Evolutionary conservation across 768 basidiomycete species (phyloP).

Genomic region (Boletus rubropictus): DNA sequence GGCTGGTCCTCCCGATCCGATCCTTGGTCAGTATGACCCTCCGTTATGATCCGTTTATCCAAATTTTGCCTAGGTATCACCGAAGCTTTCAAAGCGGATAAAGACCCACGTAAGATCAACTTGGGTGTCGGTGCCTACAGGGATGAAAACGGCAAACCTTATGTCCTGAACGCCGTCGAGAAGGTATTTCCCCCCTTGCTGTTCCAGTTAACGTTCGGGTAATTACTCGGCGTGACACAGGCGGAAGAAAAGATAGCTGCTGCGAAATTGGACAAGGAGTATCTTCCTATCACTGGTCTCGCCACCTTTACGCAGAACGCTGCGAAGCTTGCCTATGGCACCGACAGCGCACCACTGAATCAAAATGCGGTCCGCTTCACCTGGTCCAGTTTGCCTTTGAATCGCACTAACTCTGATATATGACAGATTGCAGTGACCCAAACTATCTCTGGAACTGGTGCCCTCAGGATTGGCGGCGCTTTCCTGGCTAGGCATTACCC

Average conservation of each 20-base stretch:
- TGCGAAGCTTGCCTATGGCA: constrained; percentile 86
- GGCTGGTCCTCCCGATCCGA: constrained; percentile 88
- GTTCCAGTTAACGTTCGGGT: background rate
- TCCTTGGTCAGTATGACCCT: constrained; percentile 58
- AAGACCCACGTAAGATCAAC: constrained; percentile 89
- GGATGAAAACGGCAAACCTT: constrained; percentile 92
- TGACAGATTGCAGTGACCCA: constrained; percentile 81
- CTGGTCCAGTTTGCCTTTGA: background rate
- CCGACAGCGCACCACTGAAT: constrained; percentile 65
- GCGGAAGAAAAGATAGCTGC: constrained; percentile 70
- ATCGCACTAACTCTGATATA: background rate
- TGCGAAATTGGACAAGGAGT: constrained; percentile 84
- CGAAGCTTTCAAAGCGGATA: constrained; percentile 96
- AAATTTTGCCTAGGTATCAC: constrained; percentile 58
- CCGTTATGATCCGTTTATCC: constrained; percentile 1
- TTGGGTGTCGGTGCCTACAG: constrained; percentile 96
- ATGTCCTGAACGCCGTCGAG: constrained; percentile 82
- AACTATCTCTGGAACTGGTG: constrained; percentile 96
- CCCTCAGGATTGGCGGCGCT: constrained; percentile 89
- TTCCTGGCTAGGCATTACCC: constrained; percentile 90
- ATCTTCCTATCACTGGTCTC: constrained; percentile 91
- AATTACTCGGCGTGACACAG: constrained; percentile 31
- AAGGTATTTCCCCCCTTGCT: constrained; percentile 46
- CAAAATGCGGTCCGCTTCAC: constrained; percentile 62
- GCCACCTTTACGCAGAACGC: constrained; percentile 81